Evolutionary conservation across 495 filamentous ascomycete species (phyloP).

Genomic region (Aspergillus nidulans): DNA sequence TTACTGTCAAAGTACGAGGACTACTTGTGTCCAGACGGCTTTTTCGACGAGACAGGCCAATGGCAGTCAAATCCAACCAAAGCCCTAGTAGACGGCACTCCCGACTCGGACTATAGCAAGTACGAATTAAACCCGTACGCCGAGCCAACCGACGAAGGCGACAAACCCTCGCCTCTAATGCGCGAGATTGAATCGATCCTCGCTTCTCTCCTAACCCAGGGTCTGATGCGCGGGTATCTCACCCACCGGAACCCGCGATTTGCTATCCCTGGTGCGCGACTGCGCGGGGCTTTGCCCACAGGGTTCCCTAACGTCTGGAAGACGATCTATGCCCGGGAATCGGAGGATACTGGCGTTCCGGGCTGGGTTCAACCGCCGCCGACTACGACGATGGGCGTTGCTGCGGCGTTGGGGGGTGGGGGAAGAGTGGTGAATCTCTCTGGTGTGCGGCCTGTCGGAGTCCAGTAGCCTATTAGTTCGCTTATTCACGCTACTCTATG

Average conservation of each 20-base stretch:
- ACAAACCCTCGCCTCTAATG: slow-evolving; percentile 49
- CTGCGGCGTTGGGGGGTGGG: slow-evolving; percentile 25
- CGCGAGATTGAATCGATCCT: slow-evolving; percentile 74
- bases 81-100: slow-evolving; percentile 32
- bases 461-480: slow-evolving; percentile 20
- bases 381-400: slow-evolving; percentile 2
- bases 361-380: slow-evolving; percentile 50
- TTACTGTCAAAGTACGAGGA: slow-evolving; percentile 32
- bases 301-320: slow-evolving; percentile 61
- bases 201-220: slow-evolving; percentile 72
- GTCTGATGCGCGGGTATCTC: slow-evolving; percentile 82
- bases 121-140: slow-evolving; percentile 41
- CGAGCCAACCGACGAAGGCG: slow-evolving; percentile 18
- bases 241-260: slow-evolving; percentile 71
- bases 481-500: no score
- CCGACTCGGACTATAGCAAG: slow-evolving; percentile 43
- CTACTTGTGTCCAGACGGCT: slow-evolving; percentile 32
- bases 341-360: slow-evolving; percentile 42
- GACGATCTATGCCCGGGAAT: slow-evolving; percentile 44
- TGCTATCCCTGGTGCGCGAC: slow-evolving; percentile 75
- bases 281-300: slow-evolving; percentile 54
- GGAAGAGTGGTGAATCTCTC: slow-evolving; percentile 51
- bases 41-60: slow-evolving; percentile 33
- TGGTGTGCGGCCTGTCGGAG: slow-evolving; percentile 50
- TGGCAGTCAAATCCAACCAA: slow-evolving; percentile 25